Base-by-base conservation (phyloP, 257 asterid species). In the Jacaranda mimosifolia region DNA sequence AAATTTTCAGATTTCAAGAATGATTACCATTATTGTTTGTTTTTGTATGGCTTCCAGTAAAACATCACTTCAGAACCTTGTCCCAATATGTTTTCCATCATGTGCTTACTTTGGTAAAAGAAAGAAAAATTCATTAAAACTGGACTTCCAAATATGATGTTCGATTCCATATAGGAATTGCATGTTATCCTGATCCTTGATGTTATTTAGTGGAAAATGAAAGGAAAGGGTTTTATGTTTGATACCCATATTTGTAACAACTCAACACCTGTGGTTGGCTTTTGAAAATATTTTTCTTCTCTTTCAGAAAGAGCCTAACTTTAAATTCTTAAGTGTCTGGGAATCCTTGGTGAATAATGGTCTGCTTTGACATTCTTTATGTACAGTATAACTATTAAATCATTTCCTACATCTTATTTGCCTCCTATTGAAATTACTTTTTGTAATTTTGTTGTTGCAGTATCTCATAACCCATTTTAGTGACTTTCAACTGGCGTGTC, bases 401-500 rank as follows among this genome's bases (percentile, higher is more conserved):
- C 17, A 12, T 26, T 80, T 58, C 59, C 58, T 71, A 48, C 55
- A 64, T 53, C 53, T 36, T 9, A 21, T 35, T 66, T 63, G 19
- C 74, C 38, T 51, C 35, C 15, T 59, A 10, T 66, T 68, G 19
- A 43, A 51, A 10, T 19, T 57, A 36, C n/a, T 35, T 15, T 43
- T 64, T 62, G 26, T 26, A 26, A 19, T 46, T 42, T 70, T 53
- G 45, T 39, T 26, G 78, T 75, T 91, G 94, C 97, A 94, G 98
- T 89, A 82, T 83, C 92, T 94, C 78, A 86, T 92, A 79, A 87
- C 91, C 75, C 88, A 84, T 80, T 94, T 90, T 76, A 92, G 82
- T 13, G 99, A 92, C 86, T 92, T 92, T 68, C 98, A 94, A 85
- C 84, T 94, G 89, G 98, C 98, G 62, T 89, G 97, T 77, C 94